Evolutionary conservation across 2,329 filamentous ascomycete genomes (phyloP).

Genomic region (Pseudopyrenochaeta lycopersici): DNA sequence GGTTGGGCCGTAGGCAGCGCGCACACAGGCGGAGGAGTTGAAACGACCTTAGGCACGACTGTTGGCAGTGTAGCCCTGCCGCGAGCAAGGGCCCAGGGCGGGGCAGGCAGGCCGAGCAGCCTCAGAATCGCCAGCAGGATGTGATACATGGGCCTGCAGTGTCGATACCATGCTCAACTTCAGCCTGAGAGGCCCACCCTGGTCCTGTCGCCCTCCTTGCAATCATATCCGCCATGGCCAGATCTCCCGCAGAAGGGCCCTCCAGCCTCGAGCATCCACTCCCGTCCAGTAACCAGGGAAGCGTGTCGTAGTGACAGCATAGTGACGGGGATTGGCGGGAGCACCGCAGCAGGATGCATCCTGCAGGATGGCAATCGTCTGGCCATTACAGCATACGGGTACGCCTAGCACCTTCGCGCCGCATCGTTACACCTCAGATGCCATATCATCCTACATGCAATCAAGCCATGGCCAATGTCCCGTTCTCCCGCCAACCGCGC

Average conservation of each 20-base stretch:
- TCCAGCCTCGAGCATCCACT: conserved; percentile 18
- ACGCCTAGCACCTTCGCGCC: too few species aligned
- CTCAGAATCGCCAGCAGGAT: neutral
- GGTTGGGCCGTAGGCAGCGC: conserved; percentile 27
- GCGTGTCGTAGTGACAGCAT: neutral
- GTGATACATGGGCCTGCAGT: neutral
- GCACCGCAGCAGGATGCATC: conserved; percentile 19
- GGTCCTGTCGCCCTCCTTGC: neutral
- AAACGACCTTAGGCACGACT: conserved; percentile 18
- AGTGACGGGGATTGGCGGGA: conserved; percentile 11
- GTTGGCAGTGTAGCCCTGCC: conserved; percentile 24
- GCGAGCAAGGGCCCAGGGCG: conserved; percentile 10
- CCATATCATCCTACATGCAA: conserved; percentile 6
- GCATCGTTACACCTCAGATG: neutral
- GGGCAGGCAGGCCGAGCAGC: neutral
- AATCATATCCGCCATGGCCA: too few species aligned
- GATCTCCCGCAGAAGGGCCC: neutral
- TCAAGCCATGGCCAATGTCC: conserved; percentile 13
- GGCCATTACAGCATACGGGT: conserved; percentile 12
- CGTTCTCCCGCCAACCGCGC: neutral
- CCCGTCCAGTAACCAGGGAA: conserved; percentile 3
- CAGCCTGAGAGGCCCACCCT: neutral
- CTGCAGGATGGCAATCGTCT: conserved; percentile 16
- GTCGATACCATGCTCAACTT: neutral
- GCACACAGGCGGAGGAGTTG: conserved; percentile 17